Conservation (phyloP, 176 grass and related monocot genomes). For the Oryza meridionalis region DNA sequence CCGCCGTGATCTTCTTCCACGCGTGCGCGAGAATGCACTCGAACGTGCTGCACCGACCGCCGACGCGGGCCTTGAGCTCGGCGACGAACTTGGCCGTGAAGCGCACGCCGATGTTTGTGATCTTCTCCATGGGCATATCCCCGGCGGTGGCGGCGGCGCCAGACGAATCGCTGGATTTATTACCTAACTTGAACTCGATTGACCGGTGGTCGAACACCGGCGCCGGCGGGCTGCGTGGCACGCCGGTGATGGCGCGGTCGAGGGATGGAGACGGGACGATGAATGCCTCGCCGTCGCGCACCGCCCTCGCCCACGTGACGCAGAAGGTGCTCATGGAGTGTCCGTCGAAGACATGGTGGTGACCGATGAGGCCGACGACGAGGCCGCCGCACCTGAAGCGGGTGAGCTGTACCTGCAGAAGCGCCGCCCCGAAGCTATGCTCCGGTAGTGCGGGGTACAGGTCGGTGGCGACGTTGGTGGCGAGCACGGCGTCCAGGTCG, state of each 20-base stretch:
- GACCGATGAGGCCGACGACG: background rate
- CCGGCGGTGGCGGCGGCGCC: background rate
- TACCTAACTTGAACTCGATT: conserved; percentile 35
- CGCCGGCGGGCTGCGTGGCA: background rate
- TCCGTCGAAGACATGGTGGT: conserved; percentile 35
- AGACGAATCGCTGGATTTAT: background rate
- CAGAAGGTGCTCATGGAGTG: conserved; percentile 28
- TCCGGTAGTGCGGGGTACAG: conserved; percentile 14
- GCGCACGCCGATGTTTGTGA: conserved; percentile 9
- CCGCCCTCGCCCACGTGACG: conserved; percentile 16
- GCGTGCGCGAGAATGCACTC: conserved; percentile 36
- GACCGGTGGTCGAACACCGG: conserved; percentile 34
- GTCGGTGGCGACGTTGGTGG: background rate
- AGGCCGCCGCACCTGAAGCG: conserved; percentile 47
- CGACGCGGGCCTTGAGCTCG: conserved; percentile 23
- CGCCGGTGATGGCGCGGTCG: conserved; percentile 1
- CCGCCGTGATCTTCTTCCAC: conserved; percentile 51
- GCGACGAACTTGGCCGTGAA: conserved; percentile 36
- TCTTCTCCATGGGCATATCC: background rate
- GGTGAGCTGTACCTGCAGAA: conserved; percentile 42
- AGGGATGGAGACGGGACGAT: background rate
- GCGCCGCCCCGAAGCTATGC: background rate
- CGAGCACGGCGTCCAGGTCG: too few species aligned
- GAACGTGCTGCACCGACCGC: conserved; percentile 38
- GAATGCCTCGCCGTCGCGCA: conserved; percentile 13